Percentiles rank a stretch among this genome's conserved stretches.
phyloP scores from a whole-genome alignment of 495 filamentous ascomycete species.

The Talaromyces liani region DNA sequence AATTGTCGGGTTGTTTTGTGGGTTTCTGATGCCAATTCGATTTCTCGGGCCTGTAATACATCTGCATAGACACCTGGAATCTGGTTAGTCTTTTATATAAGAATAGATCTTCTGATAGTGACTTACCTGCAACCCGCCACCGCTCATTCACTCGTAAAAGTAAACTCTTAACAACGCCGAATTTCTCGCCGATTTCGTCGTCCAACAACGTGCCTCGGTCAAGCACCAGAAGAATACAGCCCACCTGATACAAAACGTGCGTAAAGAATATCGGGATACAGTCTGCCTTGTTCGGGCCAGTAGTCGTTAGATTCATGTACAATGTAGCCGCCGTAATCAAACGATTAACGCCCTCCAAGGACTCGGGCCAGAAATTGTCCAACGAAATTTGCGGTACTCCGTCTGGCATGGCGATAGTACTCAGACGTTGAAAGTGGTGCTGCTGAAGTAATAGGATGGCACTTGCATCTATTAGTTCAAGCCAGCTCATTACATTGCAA shows the following conservation, averaged over 20 bases:
- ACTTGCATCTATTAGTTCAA: neutral
- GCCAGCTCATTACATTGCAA: too few relatives aligned
- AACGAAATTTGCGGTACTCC: neutral
- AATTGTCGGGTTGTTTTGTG: neutral
- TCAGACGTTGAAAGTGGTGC: neutral
- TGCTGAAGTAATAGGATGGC: neutral
- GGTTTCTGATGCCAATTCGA: neutral
- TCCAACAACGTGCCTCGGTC: neutral
- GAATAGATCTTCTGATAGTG: neutral
- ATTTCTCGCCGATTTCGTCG: neutral
- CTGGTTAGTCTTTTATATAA: neutral
- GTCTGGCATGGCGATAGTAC: neutral
- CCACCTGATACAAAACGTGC: neutral
- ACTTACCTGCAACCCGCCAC: neutral
- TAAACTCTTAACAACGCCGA: neutral
- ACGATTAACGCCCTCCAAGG: neutral
- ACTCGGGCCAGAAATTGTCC: neutral
- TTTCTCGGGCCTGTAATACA: neutral
- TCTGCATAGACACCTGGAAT: neutral
- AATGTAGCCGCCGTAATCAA: neutral
- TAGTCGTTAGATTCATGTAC: neutral
- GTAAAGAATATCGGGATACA: neutral
- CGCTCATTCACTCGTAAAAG: neutral
- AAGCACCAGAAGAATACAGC: neutral
- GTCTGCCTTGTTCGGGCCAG: neutral